Base-by-base conservation (phyloP, 768 basidiomycete species). In the Amylocystis lapponica region DNA sequence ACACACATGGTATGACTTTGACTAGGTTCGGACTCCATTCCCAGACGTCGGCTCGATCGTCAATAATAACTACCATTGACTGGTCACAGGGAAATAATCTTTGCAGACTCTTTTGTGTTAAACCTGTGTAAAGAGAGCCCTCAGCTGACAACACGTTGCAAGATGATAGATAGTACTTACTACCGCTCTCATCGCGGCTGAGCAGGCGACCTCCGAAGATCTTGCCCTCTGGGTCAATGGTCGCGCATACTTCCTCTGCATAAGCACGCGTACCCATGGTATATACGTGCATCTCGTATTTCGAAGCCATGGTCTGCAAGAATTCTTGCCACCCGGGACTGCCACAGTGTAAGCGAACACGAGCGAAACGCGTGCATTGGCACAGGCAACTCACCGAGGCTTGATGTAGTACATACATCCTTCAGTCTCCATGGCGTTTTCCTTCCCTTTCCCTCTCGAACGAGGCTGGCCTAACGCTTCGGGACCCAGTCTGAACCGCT, bases 241-340 rank as follows among this genome's bases (percentile, higher is more conserved):
- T 85, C 36, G 84, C 78, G 63, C 93, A 96, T 16, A 98, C 95
- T 62, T 92, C 79, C 63, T 93, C 88, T 27, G 96, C 96, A 64
- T 98, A 99, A 34, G 91, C 85, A 34, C 96, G 81, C 20, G 95
- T 97, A 42, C 96, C 96, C 94, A 98, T 98, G 19, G 95, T 99
- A 65, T 99, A 99, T 36, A 99, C 94, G 62, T 98, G 96, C 92
- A 98, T 92, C 67, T 98, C 94, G 64, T 95, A 99, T 57, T 86
- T 82, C 38, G 70, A 67, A 27, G 86, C 75, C 51, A 86, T 76
- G 34, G 72, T 70, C 47, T 68, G 66, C 40, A 99, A 71, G 63
- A 99, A 98, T 36, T 78, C 73, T 43, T 72, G 66, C 67, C 92
- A 77, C n/a, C 91, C 89, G 7, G 93, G 93, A 52, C 93, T 83